These are phyloP conservation scores for Thamnidium elegans DNA, from an alignment of 192 early-diverging fungal species.

Conservation along the genomic window DNA sequence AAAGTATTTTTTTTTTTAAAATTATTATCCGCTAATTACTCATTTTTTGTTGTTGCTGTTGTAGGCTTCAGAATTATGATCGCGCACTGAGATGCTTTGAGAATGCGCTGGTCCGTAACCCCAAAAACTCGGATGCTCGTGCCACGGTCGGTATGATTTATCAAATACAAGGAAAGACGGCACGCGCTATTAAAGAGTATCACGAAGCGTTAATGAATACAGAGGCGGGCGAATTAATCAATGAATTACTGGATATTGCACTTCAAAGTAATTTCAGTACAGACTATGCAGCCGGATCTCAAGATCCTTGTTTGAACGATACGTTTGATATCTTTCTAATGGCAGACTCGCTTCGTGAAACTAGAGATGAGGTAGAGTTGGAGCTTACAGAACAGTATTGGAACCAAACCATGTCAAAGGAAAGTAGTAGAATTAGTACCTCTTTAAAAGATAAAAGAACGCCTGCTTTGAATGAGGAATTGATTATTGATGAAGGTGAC, in stretches of 20 bases:
- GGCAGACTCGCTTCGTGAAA: no score
- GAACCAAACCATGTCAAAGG: no score
- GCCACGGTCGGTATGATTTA: constrained; percentile 55
- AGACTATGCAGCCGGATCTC: no score
- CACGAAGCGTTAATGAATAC: constrained; percentile 40
- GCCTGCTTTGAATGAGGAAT: no score
- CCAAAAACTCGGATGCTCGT: constrained; percentile 44
- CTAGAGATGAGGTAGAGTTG: no score
- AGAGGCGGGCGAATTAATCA: neutral
- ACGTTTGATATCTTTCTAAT: no score
- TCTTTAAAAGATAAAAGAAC: no score
- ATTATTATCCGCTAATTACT: neutral
- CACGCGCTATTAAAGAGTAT: constrained; percentile 55
- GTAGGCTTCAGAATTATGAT: neutral
- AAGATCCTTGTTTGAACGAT: no score
- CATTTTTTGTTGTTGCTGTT: neutral
- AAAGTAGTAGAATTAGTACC: no score
- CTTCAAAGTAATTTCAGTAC: neutral
- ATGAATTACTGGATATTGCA: neutral
- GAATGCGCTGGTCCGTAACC: constrained; percentile 38
- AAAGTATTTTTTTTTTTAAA: constrained; percentile 39
- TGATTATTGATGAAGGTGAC: no score
- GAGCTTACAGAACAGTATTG: no score
- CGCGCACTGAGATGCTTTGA: constrained; percentile 40
- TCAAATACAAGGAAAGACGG: constrained; percentile 48